phyloP scores from a whole-genome alignment of 495 filamentous ascomycete species.

The Stereocaulon alpinum region DNA sequence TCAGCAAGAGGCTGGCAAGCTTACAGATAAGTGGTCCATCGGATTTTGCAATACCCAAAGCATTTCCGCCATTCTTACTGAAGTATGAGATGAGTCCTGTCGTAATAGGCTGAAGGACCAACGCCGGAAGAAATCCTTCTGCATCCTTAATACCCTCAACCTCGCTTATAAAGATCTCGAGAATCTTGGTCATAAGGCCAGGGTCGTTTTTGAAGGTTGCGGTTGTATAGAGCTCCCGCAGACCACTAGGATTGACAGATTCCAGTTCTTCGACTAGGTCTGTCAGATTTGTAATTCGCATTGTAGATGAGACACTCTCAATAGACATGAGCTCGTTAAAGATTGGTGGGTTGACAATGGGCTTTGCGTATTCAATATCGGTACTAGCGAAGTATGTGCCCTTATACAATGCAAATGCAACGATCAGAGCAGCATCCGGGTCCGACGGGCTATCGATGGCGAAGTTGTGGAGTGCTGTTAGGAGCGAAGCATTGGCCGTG shows the following conservation, averaged over 20 bases:
- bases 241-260: slow-evolving; percentile 30
- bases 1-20: not conserved
- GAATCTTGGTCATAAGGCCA: slow-evolving; percentile 27
- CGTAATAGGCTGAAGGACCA: slow-evolving; percentile 41
- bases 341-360: slow-evolving; percentile 31
- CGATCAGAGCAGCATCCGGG: slow-evolving; percentile 37
- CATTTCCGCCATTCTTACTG: slow-evolving; percentile 39
- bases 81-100: slow-evolving; percentile 31
- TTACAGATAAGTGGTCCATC: slow-evolving; percentile 29
- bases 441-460: slow-evolving; percentile 29
- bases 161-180: slow-evolving; percentile 31
- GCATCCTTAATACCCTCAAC: slow-evolving; percentile 29
- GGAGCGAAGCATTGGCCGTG: slow-evolving; percentile 10
- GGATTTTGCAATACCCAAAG: slow-evolving; percentile 38
- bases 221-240: slow-evolving; percentile 29
- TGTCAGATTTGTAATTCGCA: slow-evolving; percentile 34
- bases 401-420: slow-evolving; percentile 30
- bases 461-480: slow-evolving; percentile 33
- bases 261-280: slow-evolving; percentile 37
- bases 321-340: slow-evolving; percentile 35
- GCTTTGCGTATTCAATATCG: slow-evolving; percentile 33
- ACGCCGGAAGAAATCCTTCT: slow-evolving; percentile 32
- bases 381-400: slow-evolving; percentile 28
- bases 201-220: slow-evolving; percentile 31
- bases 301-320: slow-evolving; percentile 28